Conservation (phyloP, 345 rosid species). For the Excoecaria agallocha region DNA sequence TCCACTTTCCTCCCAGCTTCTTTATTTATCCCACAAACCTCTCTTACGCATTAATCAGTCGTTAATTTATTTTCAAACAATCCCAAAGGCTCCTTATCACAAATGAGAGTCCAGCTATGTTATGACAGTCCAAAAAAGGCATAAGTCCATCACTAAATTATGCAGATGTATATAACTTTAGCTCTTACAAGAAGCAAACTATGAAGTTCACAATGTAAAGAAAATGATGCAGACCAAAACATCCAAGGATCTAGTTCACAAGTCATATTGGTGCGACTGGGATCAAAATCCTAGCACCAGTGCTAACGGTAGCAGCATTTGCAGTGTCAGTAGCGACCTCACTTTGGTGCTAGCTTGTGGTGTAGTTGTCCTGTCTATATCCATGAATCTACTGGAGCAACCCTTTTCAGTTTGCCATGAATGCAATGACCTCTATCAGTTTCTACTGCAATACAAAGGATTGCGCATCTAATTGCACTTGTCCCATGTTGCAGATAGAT, state of each 20-base stretch:
- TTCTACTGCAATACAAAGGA: constrained; percentile 24
- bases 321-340: constrained; percentile 30
- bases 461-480: constrained; percentile 28
- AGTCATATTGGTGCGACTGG: constrained; percentile 26
- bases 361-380: constrained; percentile 29
- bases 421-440: constrained; percentile 20
- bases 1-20: too few relatives aligned
- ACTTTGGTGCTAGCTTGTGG: constrained; percentile 33
- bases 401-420: constrained; percentile 30
- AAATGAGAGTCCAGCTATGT: constrained; percentile 30
- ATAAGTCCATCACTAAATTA: constrained; percentile 21
- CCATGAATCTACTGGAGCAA: constrained; percentile 37
- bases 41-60: neutral
- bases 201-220: constrained; percentile 15
- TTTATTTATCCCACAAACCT: too few relatives aligned
- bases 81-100: constrained; percentile 25
- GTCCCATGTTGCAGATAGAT: constrained; percentile 31
- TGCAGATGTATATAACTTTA: constrained; percentile 27
- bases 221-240: constrained; percentile 17
- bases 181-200: constrained; percentile 24
- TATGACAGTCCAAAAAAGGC: constrained; percentile 20
- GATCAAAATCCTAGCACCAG: constrained; percentile 44
- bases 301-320: constrained; percentile 37
- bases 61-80: constrained; percentile 29
- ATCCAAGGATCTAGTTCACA: constrained; percentile 19